Percentiles rank a stretch among this genome's conserved stretches.
phyloP scores from a whole-genome alignment of 164 flowering plant genomes.

The Cinnamomum chago region DNA sequence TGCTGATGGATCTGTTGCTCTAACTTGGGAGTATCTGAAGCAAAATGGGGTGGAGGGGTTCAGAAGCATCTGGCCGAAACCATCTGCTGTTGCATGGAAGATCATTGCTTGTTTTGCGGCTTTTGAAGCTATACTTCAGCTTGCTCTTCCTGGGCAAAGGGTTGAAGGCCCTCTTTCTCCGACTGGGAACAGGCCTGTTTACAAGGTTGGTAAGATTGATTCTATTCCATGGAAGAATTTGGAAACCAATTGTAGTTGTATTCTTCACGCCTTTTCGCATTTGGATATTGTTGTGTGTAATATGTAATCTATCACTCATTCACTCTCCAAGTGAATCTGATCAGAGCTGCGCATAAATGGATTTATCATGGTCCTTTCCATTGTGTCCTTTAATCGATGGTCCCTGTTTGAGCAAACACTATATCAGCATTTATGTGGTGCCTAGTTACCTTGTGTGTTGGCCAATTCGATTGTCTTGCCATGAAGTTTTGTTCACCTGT shows the following conservation, averaged over 20 bases:
- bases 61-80: slow-evolving; percentile 74
- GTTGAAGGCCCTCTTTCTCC: slow-evolving; percentile 95
- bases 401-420: too few species aligned
- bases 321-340: too few species aligned
- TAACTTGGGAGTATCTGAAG: slow-evolving; percentile 57
- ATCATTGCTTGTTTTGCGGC: slow-evolving; percentile 73
- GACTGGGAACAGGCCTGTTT: slow-evolving; percentile 76
- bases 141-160: slow-evolving; percentile 80
- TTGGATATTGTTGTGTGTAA: too few species aligned
- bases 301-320: too few species aligned
- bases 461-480: too few species aligned
- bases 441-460: too few species aligned
- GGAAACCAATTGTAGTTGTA: not conserved
- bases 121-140: slow-evolving; percentile 93
- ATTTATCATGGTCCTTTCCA: too few species aligned
- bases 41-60: slow-evolving; percentile 68
- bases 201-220: slow-evolving; percentile 49
- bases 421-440: too few species aligned
- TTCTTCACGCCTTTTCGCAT: too few species aligned
- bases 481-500: too few species aligned
- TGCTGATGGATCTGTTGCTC: slow-evolving; percentile 79
- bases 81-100: slow-evolving; percentile 75
- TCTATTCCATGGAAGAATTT: not conserved
- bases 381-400: too few species aligned
- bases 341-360: too few species aligned